These are phyloP conservation scores for Cyphellophora europaea DNA, from an alignment of 2,329 filamentous ascomycete genomes.

Conservation along the genomic window DNA sequence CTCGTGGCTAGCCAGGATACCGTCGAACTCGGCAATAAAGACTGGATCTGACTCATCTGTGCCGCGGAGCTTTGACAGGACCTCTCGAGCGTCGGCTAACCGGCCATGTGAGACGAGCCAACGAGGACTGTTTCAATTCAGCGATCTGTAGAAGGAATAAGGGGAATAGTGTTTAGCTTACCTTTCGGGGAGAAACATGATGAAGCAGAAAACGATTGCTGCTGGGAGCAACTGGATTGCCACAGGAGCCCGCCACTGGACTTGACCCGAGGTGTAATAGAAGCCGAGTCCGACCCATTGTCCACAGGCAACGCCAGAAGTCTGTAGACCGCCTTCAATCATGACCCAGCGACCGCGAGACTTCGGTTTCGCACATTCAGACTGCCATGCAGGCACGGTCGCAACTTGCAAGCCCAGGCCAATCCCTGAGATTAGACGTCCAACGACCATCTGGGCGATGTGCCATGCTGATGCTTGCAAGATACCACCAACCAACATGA, in stretches of 20 bases:
- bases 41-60: conserved; percentile 1
- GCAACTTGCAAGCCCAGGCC: conserved; percentile 23
- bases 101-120: conserved; percentile 49
- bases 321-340: conserved; percentile 43
- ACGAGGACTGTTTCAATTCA: conserved; percentile 44
- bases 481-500: conserved; percentile 35
- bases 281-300: conserved; percentile 9
- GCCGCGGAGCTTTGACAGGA: conserved; percentile 24
- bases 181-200: conserved; percentile 21
- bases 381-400: conserved; percentile 30
- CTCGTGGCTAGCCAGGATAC: conserved; percentile 5
- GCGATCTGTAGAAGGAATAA: conserved; percentile 34
- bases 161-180: conserved; percentile 39
- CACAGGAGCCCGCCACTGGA: conserved; percentile 4
- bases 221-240: conserved; percentile 3
- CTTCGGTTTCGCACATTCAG: conserved; percentile 40
- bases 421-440: conserved; percentile 37
- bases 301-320: conserved; percentile 39
- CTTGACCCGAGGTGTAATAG: conserved; percentile 4
- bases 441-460: conserved; percentile 33
- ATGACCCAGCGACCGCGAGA: conserved; percentile 42
- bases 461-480: conserved; percentile 31
- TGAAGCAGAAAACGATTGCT: conserved; percentile 3
- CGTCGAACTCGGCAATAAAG: conserved; percentile 3
- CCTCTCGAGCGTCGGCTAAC: conserved; percentile 41